phyloP scores from a whole-genome alignment of 2,329 filamentous ascomycete genomes.

The Helminthosporium solani region DNA sequence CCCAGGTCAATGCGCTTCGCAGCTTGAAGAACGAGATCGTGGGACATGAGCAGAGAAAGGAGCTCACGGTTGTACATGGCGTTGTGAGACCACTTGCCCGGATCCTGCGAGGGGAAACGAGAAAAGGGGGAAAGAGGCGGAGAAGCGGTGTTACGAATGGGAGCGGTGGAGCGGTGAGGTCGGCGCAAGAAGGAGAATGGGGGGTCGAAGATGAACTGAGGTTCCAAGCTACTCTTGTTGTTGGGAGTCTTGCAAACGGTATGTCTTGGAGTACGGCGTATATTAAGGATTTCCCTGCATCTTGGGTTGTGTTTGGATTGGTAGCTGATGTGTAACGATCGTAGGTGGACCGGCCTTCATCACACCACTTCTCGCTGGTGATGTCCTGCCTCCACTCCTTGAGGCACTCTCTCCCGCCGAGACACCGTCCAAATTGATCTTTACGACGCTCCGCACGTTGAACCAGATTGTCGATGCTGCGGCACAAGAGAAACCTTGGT shows the following conservation, averaged over 20 bases:
- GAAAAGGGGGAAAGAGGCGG: constrained; percentile 50
- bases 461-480: constrained; percentile 69
- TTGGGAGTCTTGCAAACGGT: constrained; percentile 85
- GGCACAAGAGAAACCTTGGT: constrained; percentile 54
- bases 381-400: constrained; percentile 69
- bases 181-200: constrained; percentile 37
- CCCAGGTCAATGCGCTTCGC: constrained; percentile 61
- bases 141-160: constrained; percentile 41
- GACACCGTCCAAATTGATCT: constrained; percentile 65
- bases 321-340: constrained; percentile 17
- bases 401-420: constrained; percentile 66
- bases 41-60: constrained; percentile 84
- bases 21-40: constrained; percentile 85
- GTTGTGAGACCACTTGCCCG: constrained; percentile 63
- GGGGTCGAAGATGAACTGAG: constrained; percentile 67
- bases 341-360: constrained; percentile 79
- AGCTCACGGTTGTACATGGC: constrained; percentile 71
- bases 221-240: constrained; percentile 79
- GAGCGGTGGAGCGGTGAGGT: constrained; percentile 18
- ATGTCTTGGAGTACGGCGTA: constrained; percentile 29
- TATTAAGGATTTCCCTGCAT: neutral
- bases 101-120: constrained; percentile 49
- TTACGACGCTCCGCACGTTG: constrained; percentile 73
- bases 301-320: neutral
- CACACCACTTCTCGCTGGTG: constrained; percentile 67